Evolutionary conservation across 495 filamentous ascomycete species (phyloP).

Genomic region (Aspergillus sclerotiicarbonarius): DNA sequence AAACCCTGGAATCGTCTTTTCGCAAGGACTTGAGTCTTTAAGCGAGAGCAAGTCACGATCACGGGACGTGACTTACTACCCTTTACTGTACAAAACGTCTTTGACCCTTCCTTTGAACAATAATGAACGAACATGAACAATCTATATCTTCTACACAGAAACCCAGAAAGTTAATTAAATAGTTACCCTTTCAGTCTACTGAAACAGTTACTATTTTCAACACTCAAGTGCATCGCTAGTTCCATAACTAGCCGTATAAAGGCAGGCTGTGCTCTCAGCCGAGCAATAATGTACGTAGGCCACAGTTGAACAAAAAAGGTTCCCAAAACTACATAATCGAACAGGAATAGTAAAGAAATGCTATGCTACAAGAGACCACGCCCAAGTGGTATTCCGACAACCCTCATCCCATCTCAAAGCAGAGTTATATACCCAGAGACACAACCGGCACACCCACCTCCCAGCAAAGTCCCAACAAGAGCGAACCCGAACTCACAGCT

Average conservation of each 20-base stretch:
- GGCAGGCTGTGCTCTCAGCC: too few relatives aligned
- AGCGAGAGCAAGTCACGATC: neutral
- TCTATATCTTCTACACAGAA: conserved; percentile 1
- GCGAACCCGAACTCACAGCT: conserved; percentile 20
- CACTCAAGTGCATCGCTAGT: neutral
- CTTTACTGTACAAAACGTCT: conserved; percentile 9
- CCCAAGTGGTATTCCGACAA: conserved; percentile 13
- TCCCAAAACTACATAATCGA: conserved; percentile 29
- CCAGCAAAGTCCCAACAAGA: neutral
- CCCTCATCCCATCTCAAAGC: conserved; percentile 5
- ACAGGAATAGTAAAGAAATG: conserved; percentile 30
- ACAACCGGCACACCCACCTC: neutral
- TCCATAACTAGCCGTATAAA: conserved; percentile 8
- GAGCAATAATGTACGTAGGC: neutral
- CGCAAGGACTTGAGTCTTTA: neutral
- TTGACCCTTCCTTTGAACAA: neutral
- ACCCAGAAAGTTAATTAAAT: neutral
- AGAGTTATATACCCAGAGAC: neutral
- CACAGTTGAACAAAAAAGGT: conserved; percentile 13
- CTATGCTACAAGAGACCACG: conserved; percentile 41
- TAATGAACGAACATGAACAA: neutral
- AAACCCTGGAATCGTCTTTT: neutral
- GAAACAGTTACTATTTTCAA: neutral
- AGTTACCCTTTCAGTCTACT: neutral
- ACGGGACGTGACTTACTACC: neutral